Evolutionary conservation across 2,329 filamentous ascomycete genomes (phyloP), one percentile per base, ranked within the genome.

Genomic region (Cyanodermella asteris): DNA sequence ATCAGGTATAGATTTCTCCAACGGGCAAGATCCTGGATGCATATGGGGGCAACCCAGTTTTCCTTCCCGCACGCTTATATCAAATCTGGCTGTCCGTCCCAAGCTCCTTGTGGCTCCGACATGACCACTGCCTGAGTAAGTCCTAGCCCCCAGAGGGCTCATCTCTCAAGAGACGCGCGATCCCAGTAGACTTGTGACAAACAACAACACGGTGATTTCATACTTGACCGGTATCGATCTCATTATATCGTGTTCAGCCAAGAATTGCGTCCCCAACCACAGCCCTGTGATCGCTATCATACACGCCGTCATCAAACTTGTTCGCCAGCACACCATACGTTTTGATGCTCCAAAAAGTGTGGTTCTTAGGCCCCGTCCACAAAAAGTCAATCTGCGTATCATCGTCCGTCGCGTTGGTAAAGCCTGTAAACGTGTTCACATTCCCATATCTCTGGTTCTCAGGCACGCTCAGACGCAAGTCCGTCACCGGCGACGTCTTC

Each of bases 211-310:
- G n/a, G n/a, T n/a, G n/a, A n/a, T n/a, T n/a, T n/a, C n/a, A n/a
- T n/a, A n/a, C n/a, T n/a, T n/a, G n/a, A n/a, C n/a, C n/a, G n/a
- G n/a, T n/a, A n/a, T n/a, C n/a, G n/a, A n/a, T n/a, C n/a, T 19
- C 10, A 19, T 19, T 8, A 8, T 19, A 10, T 10, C 10, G 8
- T 19, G 8, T 18, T 31, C 13, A 31, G 4, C 26, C 13, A 5
- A 32, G n/a, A 12, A 16, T 8, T 9, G 33, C 41, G 47, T 67
- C 63, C 3, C 53, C 56, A 22, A 67, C 53, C 5, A 68, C 63
- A 22, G 55, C 58, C 22, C 59, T 47, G 39, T 68, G 64, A 37
- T 68, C 64, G 29, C 59, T 65, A 28, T 45, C 50, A 34, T 50
- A 61, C 3, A 66, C 44, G 2, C 51, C 54, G 34, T 64, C 56